Base-by-base conservation (phyloP, 495 filamentous ascomycete genomes). In the Neurospora pannonica region DNA sequence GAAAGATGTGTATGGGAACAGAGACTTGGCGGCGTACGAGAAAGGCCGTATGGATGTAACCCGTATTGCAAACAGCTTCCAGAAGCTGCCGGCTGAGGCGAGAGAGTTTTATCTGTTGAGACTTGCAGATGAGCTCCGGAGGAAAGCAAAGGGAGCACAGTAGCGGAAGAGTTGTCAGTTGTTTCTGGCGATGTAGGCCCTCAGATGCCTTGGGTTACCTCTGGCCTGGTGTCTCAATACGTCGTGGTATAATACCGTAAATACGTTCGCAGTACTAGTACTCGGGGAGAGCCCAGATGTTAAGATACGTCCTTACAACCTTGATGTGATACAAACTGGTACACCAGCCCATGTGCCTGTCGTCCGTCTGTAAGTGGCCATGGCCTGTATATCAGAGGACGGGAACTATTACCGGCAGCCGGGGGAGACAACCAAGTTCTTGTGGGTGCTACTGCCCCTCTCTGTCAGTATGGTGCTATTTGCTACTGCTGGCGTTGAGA, bases 1-100 rank as follows among this genome's bases (percentile, higher is more conserved):
- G 11, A 87, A 87, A 76, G 94, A 97, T 82, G 91, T 97, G 3
- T 97, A 97, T 79, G 94, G 92, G 7, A 97, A 96, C 80, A 86
- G 93, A 13, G 95, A 98, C 82, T 78, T 97, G 46, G 89, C 91
- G 48, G 91, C 92, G 11, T 97, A 96, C 77, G 92, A 96, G 81
- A 93, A 92, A 77, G 92, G 91, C 2, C 86, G 95, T 38, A 85
- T 87, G 71, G 93, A 94, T 76, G 79, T 97, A 15, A 87, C 88
- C 24, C 90, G 87, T 74, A 91, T 97, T 38, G 81, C 83, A 2
- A 90, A 89, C 76, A 86, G 87, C 10, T 95, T 97, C 78, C 85
- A 89, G 34, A 86, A 85, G 37, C 71, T 95, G 69, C 92, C 94
- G 40, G 76, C 79, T 73, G 90, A 92, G 73, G 89, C 91, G 76